These are phyloP conservation scores for Phlegmacium glaucopus DNA, from an alignment of 768 basidiomycete genomes.

Conservation along the genomic window DNA sequence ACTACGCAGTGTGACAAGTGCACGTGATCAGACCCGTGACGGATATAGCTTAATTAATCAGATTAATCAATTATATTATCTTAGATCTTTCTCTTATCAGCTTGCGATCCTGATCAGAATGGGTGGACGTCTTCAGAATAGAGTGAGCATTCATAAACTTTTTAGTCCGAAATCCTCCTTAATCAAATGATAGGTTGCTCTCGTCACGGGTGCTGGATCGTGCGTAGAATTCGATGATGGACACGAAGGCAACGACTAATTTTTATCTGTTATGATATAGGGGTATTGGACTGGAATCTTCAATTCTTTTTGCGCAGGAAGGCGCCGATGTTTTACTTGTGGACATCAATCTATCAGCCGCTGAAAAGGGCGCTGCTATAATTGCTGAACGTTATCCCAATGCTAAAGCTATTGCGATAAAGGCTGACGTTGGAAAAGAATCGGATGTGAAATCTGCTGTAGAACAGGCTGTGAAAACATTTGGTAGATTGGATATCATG, in stretches of 20 bases:
- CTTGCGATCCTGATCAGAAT: slow-evolving; percentile 30
- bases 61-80: too few relatives aligned
- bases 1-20: not conserved
- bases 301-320: slow-evolving; percentile 92
- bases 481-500: slow-evolving; percentile 95
- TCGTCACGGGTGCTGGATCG: slow-evolving; percentile 90
- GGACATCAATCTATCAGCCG: slow-evolving; percentile 81
- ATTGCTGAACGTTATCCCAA: slow-evolving; percentile 68
- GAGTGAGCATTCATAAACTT: slow-evolving; percentile 33
- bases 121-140: slow-evolving; percentile 67
- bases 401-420: slow-evolving; percentile 63
- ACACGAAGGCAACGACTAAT: slow-evolving; percentile 14
- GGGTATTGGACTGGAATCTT: slow-evolving; percentile 94
- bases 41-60: too few relatives aligned
- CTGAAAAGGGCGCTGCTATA: slow-evolving; percentile 58
- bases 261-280: slow-evolving; percentile 37
- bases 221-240: slow-evolving; percentile 36
- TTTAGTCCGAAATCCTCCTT: not conserved
- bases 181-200: slow-evolving; percentile 48
- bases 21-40: too few relatives aligned
- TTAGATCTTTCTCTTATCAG: slow-evolving; percentile 8
- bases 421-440: slow-evolving; percentile 89
- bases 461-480: slow-evolving; percentile 72
- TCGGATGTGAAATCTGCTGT: slow-evolving; percentile 80
- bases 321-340: slow-evolving; percentile 88